Evolutionary conservation across 2,329 filamentous ascomycete genomes (phyloP).

Genomic region (Fusarium sp.): DNA sequence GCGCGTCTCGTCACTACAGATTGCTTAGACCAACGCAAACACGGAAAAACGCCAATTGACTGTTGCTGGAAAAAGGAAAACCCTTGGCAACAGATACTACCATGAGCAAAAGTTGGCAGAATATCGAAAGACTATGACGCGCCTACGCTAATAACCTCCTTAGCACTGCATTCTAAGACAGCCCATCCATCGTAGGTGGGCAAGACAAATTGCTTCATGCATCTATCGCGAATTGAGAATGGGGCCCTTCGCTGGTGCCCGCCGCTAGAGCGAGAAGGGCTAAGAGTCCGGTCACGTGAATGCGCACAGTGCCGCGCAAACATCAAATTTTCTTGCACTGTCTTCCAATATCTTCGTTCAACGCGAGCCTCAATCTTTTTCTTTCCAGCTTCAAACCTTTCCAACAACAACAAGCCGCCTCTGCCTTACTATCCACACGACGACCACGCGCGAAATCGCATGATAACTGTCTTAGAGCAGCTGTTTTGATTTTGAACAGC

Average conservation of each 20-base stretch:
- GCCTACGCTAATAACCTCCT: conserved; percentile 15
- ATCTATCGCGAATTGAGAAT: conserved; percentile 46
- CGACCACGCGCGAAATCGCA: conserved; percentile 19
- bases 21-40: not conserved
- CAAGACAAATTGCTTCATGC: conserved; percentile 45
- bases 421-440: conserved; percentile 21
- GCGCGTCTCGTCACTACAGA: conserved; percentile 8
- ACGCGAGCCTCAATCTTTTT: conserved; percentile 40
- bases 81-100: not conserved
- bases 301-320: conserved; percentile 44
- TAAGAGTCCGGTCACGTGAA: conserved; percentile 48
- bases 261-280: conserved; percentile 38
- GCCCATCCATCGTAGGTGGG: conserved; percentile 7
- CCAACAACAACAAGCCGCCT: conserved; percentile 31
- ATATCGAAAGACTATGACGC: conserved; percentile 20
- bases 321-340: conserved; percentile 54
- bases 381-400: conserved; percentile 35
- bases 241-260: conserved; percentile 31
- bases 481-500: conserved; percentile 40
- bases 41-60: not conserved
- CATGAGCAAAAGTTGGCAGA: not conserved
- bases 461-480: conserved; percentile 24
- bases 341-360: conserved; percentile 53
- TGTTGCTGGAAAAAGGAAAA: not conserved
- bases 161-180: conserved; percentile 27